A percentile compares a stretch with the other conserved stretches of the same genome.
These are phyloP conservation scores for Suillus placidus DNA, from an alignment of 768 basidiomycete genomes.

Conservation along the genomic window DNA sequence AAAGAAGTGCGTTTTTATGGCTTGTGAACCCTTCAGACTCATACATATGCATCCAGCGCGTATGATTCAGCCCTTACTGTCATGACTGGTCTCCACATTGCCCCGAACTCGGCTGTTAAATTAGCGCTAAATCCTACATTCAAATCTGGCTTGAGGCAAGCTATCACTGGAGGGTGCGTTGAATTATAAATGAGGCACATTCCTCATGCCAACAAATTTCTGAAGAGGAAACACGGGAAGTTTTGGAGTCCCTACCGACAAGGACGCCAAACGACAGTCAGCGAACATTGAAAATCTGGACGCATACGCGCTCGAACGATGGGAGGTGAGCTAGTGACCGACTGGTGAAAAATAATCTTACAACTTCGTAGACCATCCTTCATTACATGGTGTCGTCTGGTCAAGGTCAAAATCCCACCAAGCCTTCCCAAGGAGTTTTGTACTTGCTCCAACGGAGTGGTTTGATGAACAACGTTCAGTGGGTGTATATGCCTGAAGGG, in stretches of 20 bases:
- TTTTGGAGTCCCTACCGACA: conserved; percentile 78
- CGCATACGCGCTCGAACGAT: conserved; percentile 80
- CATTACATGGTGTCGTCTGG: conserved; percentile 98
- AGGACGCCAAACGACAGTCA: conserved; percentile 60
- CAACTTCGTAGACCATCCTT: conserved; percentile 73
- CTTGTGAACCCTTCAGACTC: not conserved
- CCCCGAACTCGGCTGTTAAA: conserved; percentile 61
- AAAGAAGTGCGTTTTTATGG: conserved; percentile 54
- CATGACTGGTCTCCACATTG: conserved; percentile 69
- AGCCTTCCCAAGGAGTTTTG: conserved; percentile 82
- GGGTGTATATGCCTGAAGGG: conserved; percentile 26
- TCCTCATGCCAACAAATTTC: conserved; percentile 12
- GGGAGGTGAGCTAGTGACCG: conserved; percentile 66
- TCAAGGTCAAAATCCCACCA: conserved; percentile 70
- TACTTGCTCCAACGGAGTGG: conserved; percentile 82
- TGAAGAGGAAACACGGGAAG: conserved; percentile 73
- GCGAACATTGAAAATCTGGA: conserved; percentile 67
- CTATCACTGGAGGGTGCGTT: conserved; percentile 84
- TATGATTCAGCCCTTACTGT: conserved; percentile 71
- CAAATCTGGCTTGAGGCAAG: conserved; percentile 78
- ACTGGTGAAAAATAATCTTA: not conserved
- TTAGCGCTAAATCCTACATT: conserved; percentile 73
- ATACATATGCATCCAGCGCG: conserved; percentile 44
- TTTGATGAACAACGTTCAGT: conserved; percentile 80
- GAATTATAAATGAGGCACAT: conserved; percentile 8